A percentile compares a stretch with the other conserved stretches of the same genome.
Evolutionary conservation across 345 rosid species (phyloP).

Genomic region (Salix purpurea): DNA sequence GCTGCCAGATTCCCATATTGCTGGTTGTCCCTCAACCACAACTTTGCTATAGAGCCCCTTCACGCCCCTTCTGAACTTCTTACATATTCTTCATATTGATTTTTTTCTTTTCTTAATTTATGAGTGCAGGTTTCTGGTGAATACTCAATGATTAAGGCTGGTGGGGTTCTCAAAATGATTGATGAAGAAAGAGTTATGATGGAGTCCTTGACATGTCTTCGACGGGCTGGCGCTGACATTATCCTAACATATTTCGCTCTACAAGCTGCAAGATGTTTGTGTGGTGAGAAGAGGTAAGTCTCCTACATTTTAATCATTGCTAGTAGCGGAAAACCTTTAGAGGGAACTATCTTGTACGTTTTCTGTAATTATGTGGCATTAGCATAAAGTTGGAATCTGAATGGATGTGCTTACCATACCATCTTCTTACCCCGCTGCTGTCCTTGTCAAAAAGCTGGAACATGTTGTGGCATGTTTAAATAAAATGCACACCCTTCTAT

Average conservation of each 20-base stretch:
- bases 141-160: conserved; percentile 94
- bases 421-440: background rate
- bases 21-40: background rate
- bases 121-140: conserved; percentile 71
- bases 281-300: conserved; percentile 41
- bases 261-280: conserved; percentile 74
- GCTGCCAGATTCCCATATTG: background rate
- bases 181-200: conserved; percentile 91
- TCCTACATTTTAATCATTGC: background rate
- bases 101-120: background rate
- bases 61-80: background rate
- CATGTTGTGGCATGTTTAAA: background rate
- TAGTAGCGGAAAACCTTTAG: background rate
- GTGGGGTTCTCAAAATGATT: conserved; percentile 77
- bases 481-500: background rate
- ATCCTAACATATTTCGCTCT: conserved; percentile 85
- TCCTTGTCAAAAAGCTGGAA: background rate
- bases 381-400: background rate
- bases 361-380: background rate
- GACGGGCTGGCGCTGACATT: conserved; percentile 85
- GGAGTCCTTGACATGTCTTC: conserved; percentile 81
- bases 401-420: background rate
- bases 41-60: background rate
- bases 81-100: background rate
- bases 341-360: background rate